phyloP scores from a whole-genome alignment of 2,329 filamentous ascomycete species.

The Penicillium vulpinum region DNA sequence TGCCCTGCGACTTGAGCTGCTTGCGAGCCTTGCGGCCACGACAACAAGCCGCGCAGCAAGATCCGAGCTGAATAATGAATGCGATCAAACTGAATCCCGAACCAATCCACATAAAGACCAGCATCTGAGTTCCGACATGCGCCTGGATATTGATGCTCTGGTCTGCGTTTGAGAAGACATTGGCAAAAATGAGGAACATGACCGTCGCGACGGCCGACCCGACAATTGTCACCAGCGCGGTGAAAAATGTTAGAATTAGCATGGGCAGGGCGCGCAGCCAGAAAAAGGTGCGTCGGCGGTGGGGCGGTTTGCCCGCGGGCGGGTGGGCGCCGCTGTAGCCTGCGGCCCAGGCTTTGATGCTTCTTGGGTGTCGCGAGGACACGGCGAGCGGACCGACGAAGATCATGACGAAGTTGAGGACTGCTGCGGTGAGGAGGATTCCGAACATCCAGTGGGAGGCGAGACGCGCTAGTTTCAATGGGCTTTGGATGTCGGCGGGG shows the following conservation, averaged over 20 bases:
- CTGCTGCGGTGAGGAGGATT: conserved; percentile 72
- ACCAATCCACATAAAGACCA: conserved; percentile 88
- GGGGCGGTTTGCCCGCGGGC: conserved; percentile 27
- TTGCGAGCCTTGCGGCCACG: conserved; percentile 42
- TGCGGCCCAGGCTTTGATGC: conserved; percentile 32
- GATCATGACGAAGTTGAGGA: conserved; percentile 71
- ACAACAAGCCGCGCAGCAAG: conserved; percentile 68
- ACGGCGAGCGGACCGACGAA: conserved; percentile 60
- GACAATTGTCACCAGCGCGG: conserved; percentile 66
- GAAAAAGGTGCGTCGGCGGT: conserved; percentile 40
- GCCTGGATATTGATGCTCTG: conserved; percentile 74
- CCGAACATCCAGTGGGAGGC: conserved; percentile 86
- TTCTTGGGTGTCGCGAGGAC: conserved; percentile 41
- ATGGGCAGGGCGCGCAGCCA: conserved; percentile 63
- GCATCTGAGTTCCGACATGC: conserved; percentile 69
- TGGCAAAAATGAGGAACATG: conserved; percentile 78
- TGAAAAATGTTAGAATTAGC: conserved; percentile 65
- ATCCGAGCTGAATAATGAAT: conserved; percentile 70
- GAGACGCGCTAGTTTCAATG: conserved; percentile 71
- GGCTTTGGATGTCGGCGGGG: conserved; percentile 69
- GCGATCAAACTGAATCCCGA: conserved; percentile 66
- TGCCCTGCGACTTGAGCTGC: conserved; percentile 27
- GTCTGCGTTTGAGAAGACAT: conserved; percentile 68
- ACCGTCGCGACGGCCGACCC: conserved; percentile 76
- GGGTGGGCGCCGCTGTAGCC: conserved; percentile 10